phyloP scores from a whole-genome alignment of 2,329 filamentous ascomycete species.

The Rutstroemia sp. region DNA sequence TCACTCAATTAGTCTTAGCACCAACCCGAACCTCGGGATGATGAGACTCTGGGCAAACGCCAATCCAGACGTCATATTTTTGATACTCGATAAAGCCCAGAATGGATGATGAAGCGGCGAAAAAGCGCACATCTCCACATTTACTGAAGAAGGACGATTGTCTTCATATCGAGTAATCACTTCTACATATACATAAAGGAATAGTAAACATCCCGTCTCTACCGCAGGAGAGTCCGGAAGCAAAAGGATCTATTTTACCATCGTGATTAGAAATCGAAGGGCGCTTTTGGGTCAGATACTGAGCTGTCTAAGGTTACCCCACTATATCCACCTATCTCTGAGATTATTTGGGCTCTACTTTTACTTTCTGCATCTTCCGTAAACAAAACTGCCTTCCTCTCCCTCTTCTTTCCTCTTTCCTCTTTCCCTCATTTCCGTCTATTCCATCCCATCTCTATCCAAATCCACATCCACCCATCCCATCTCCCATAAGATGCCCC shows the following conservation, averaged over 20 bases:
- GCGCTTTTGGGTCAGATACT: neutral
- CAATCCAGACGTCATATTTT: too few species aligned
- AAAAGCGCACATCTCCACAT: neutral
- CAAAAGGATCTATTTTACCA: neutral
- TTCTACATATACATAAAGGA: neutral
- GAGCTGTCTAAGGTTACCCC: neutral
- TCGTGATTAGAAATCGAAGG: neutral
- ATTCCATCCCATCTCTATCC: neutral
- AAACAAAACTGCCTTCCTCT: neutral
- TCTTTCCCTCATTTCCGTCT: neutral
- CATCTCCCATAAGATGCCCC: slow-evolving; percentile 20
- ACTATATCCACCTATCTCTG: neutral
- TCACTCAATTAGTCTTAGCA: too few species aligned
- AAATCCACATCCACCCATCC: neutral
- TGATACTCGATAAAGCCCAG: too few species aligned
- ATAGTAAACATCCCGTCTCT: neutral
- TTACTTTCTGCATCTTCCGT: neutral
- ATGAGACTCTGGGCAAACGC: too few species aligned
- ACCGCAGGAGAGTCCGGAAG: neutral
- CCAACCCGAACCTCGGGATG: too few species aligned
- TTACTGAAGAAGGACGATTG: neutral
- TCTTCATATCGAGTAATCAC: neutral
- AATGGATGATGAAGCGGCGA: too few species aligned
- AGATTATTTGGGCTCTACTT: neutral
- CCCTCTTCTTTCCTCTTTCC: neutral